Evolutionary conservation across 179 eudicot genomes (phyloP).

Genomic region (Beta macrorhiza): DNA sequence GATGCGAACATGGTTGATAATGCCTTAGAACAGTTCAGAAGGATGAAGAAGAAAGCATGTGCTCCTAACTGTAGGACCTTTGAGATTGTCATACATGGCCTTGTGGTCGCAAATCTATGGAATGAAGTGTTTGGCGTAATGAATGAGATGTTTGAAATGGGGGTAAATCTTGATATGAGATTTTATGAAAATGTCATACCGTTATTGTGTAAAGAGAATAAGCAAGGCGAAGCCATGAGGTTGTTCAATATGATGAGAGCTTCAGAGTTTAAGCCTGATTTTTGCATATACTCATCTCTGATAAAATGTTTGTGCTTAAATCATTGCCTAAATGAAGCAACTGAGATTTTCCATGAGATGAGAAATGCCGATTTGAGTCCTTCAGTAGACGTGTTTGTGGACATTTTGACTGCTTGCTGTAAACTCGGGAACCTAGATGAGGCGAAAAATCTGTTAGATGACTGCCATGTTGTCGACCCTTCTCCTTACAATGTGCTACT

Average conservation of each 20-base stretch:
- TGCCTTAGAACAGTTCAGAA: slow-evolving; percentile 60
- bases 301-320: slow-evolving; percentile 41
- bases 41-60: slow-evolving; percentile 62
- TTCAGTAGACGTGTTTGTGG: slow-evolving; percentile 37
- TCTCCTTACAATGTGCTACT: slow-evolving; percentile 56
- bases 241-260: slow-evolving; percentile 50
- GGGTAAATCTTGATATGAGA: slow-evolving; percentile 40
- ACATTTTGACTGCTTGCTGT: slow-evolving; percentile 45
- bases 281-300: slow-evolving; percentile 39
- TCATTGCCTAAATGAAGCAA: slow-evolving; percentile 41
- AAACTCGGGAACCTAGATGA: slow-evolving; percentile 37
- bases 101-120: slow-evolving; percentile 34
- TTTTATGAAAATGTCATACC: slow-evolving; percentile 49
- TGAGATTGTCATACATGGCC: slow-evolving; percentile 55
- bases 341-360: slow-evolving; percentile 51
- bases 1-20: slow-evolving; percentile 41
- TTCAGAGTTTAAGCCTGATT: slow-evolving; percentile 42
- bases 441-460: slow-evolving; percentile 47
- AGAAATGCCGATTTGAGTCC: slow-evolving; percentile 31
- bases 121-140: slow-evolving; percentile 47
- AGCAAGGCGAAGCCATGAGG: slow-evolving; percentile 40
- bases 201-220: slow-evolving; percentile 37
- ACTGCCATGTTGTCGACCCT: slow-evolving; percentile 32
- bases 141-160: slow-evolving; percentile 45
- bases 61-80: slow-evolving; percentile 61